Evolutionary conservation across 768 basidiomycete genomes (phyloP).

Genomic region (Steccherinum ochraceum): DNA sequence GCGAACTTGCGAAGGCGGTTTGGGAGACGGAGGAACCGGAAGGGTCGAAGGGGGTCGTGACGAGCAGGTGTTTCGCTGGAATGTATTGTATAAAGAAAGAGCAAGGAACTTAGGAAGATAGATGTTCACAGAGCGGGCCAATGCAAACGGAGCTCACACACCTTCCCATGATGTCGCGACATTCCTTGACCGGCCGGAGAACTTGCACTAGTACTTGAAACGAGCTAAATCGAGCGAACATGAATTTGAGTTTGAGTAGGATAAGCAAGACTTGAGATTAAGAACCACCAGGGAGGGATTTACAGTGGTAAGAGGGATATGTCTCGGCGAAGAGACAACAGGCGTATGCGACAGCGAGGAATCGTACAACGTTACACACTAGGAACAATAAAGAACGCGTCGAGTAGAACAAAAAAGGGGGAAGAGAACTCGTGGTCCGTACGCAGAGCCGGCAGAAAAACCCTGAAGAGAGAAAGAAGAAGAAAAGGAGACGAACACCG

Average conservation of each 20-base stretch:
- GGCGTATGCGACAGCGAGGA: constrained; percentile 10
- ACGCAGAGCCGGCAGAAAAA: constrained; percentile 16
- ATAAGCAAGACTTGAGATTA: constrained; percentile 9
- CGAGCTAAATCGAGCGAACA: background rate
- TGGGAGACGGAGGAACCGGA: background rate
- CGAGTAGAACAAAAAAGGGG: background rate
- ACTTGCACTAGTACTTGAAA: background rate
- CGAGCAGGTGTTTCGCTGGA: background rate
- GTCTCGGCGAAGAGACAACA: constrained; percentile 11
- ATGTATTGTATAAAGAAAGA: background rate
- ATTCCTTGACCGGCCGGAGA: no score
- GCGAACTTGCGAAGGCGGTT: background rate
- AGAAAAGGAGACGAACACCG: constrained; percentile 2
- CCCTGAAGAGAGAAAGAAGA: constrained; percentile 10
- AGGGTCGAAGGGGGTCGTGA: background rate
- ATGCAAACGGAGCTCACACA: background rate
- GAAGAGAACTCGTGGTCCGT: constrained; percentile 5
- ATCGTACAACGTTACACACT: constrained; percentile 20
- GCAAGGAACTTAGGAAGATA: no score
- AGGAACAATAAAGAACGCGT: constrained; percentile 5
- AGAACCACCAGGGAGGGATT: constrained; percentile 12
- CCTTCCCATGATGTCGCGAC: background rate
- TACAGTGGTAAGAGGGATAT: constrained; percentile 11
- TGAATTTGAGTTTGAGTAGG: background rate
- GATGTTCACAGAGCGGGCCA: no score